phyloP scores from a whole-genome alignment of 192 early-diverging fungal species.

The Coemansia erecta region DNA sequence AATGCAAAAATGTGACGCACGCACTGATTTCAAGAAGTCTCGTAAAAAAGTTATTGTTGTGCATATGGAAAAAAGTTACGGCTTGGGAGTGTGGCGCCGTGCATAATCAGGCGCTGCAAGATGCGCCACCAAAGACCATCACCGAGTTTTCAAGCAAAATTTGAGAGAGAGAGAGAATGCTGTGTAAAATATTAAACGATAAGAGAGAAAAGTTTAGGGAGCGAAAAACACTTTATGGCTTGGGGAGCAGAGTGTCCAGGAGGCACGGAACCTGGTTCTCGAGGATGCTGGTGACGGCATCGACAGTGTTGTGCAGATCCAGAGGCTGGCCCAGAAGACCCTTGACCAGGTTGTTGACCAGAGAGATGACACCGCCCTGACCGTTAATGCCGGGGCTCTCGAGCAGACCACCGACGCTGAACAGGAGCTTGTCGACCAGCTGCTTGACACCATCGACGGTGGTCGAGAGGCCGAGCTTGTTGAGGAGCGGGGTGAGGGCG shows the following conservation, averaged over 20 bases:
- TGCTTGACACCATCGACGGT: conserved; percentile 48
- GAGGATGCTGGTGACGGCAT: conserved; percentile 33
- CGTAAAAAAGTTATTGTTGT: too few relatives aligned
- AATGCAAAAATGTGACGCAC: too few relatives aligned
- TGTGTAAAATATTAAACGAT: conserved; percentile 1
- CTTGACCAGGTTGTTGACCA: conserved; percentile 44
- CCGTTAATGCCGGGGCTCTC: conserved; percentile 33
- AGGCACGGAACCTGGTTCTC: conserved; percentile 49
- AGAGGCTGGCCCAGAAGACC: conserved; percentile 30
- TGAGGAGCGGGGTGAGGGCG: conserved; percentile 43
- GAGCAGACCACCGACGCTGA: conserved; percentile 30
- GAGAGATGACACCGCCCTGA: conserved; percentile 25
- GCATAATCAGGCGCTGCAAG: too few relatives aligned
- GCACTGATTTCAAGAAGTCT: too few relatives aligned
- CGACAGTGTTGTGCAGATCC: conserved; percentile 33
- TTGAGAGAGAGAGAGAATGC: background rate
- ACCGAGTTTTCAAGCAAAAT: too few relatives aligned
- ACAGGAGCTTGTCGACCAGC: conserved; percentile 38
- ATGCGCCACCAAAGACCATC: too few relatives aligned
- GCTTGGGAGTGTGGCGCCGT: too few relatives aligned
- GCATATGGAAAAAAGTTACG: too few relatives aligned
- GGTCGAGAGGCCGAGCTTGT: conserved; percentile 42
- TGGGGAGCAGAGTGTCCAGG: conserved; percentile 38
- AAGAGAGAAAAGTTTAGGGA: background rate
- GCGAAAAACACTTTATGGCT: conserved; percentile 21